Percentiles rank a stretch among this genome's conserved stretches.
These are phyloP conservation scores for Stephania cephalantha DNA, from an alignment of 164 flowering plant species.

Conservation along the genomic window DNA sequence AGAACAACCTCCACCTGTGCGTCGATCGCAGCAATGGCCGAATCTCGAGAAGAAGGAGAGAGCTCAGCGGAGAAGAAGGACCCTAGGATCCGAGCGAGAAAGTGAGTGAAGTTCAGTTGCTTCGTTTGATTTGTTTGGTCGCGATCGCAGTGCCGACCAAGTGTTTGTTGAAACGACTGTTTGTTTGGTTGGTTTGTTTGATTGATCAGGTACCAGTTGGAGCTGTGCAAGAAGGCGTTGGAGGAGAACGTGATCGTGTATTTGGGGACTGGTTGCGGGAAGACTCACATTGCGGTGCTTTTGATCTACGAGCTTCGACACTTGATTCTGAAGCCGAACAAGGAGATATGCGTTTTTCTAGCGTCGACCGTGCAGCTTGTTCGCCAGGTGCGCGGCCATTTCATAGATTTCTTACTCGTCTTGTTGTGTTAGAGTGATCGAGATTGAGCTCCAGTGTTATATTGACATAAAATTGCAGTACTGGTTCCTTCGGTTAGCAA, in stretches of 20 bases:
- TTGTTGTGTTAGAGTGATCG: not conserved
- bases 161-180: not conserved
- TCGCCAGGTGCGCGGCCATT: slow-evolving; percentile 51
- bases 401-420: not conserved
- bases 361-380: slow-evolving; percentile 87
- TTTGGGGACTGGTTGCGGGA: slow-evolving; percentile 91
- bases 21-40: not conserved
- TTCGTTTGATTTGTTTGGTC: not conserved
- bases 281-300: slow-evolving; percentile 85
- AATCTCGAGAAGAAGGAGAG: not conserved
- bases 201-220: slow-evolving; percentile 63
- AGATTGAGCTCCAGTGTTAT: not conserved
- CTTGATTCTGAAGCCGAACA: slow-evolving; percentile 63
- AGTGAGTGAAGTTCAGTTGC: slow-evolving; percentile 13
- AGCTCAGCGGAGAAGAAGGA: slow-evolving; percentile 18
- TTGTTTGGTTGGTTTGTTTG: not conserved
- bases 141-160: not conserved
- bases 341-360: slow-evolving; percentile 69
- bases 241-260: slow-evolving; percentile 77
- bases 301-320: slow-evolving; percentile 71
- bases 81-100: slow-evolving; percentile 31
- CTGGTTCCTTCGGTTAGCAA: not conserved
- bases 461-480: not conserved
- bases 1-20: not conserved
- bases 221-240: slow-evolving; percentile 67